These are phyloP conservation scores for Pseudocercospora fuligena DNA, from an alignment of 2,329 filamentous ascomycete species.

Conservation along the genomic window DNA sequence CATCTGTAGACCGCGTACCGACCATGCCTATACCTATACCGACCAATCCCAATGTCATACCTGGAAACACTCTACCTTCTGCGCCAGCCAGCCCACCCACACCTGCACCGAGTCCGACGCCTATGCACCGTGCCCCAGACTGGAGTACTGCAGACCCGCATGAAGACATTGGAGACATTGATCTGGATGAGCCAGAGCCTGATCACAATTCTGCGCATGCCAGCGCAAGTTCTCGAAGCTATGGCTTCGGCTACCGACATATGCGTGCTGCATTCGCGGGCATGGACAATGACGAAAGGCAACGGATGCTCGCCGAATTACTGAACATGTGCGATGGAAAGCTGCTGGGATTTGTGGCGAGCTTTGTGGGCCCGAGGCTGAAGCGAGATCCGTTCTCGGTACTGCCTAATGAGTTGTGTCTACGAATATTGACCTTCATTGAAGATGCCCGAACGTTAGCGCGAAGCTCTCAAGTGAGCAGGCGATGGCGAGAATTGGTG, in stretches of 20 bases:
- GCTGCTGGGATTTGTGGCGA: conserved; percentile 92
- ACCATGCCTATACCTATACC: conserved; percentile 51
- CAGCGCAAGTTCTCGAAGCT: conserved; percentile 34
- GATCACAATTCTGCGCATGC: conserved; percentile 29
- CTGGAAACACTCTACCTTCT: conserved; percentile 66
- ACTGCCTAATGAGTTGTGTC: conserved; percentile 88
- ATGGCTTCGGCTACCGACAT: conserved; percentile 63
- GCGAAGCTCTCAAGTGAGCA: conserved; percentile 93
- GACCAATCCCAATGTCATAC: conserved; percentile 55
- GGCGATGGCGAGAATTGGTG: conserved; percentile 88
- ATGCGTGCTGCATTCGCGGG: conserved; percentile 80
- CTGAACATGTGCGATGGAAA: conserved; percentile 94
- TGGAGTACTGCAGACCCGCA: conserved; percentile 79
- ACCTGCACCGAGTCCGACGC: conserved; percentile 69
- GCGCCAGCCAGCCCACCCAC: conserved; percentile 69
- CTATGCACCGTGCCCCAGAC: conserved; percentile 66
- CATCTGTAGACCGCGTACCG: conserved; percentile 34
- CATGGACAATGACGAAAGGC: conserved; percentile 75
- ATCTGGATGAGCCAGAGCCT: conserved; percentile 37
- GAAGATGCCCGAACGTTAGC: conserved; percentile 95
- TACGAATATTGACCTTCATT: conserved; percentile 93
- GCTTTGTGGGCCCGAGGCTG: conserved; percentile 89
- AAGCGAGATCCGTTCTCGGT: conserved; percentile 96
- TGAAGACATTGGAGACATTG: conserved; percentile 71
- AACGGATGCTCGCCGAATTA: conserved; percentile 82